Evolutionary conservation across 169 alveolate species (phyloP), one percentile per base, ranked within the genome.

Genomic region (Eimeria falciformis): DNA sequence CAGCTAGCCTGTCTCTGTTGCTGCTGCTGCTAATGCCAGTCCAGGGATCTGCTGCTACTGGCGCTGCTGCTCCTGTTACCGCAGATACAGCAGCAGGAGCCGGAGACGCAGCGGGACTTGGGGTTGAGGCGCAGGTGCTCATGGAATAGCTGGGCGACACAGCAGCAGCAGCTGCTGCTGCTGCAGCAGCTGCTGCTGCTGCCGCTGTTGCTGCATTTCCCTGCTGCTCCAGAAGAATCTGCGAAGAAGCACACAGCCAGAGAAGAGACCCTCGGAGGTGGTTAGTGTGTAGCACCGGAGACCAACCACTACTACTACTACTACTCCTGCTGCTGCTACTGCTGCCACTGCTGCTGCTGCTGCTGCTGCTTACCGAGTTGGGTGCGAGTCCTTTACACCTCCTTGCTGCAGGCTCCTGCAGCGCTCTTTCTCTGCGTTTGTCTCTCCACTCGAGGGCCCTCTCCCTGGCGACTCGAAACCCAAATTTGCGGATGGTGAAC

Each of bases 391-490:
- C 18, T 40, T 29, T 6, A 6, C 79, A 5, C 23, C 46, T 23
- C 11, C 27, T 7, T 7, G 23, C 71, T 25, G 11, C 33, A n/a
- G 12, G 23, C 47, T 17, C 29, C 27, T 43, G 71, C 46, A n/a
- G 43, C 33, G 23, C 66, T n/a, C 45, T 85, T 43, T 29, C 79
- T 27, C 83, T 62, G 21, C 83, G 75, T 18, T 73, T 56, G 55
- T 85, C 62, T 40, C 92, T 73, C 92, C 92, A 85, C 71, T 85
- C 92, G 14, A 85, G 25, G n/a, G 92, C 92, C 29, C 68, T 58
- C 33, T 85, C 92, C 21, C 92, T 29, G 3, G 92, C 92, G 1
- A 85, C 92, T 12, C 92, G 65, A 73, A 85, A 85, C 18, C 92
- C 92, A 46, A 58, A 85, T 37, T 85, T 85, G 25, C 92, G 65